Evolutionary conservation across 805 yeast species (phyloP), one percentile per base, ranked within the genome.

Genomic region (Wickerhamomyces strasburgensis): DNA sequence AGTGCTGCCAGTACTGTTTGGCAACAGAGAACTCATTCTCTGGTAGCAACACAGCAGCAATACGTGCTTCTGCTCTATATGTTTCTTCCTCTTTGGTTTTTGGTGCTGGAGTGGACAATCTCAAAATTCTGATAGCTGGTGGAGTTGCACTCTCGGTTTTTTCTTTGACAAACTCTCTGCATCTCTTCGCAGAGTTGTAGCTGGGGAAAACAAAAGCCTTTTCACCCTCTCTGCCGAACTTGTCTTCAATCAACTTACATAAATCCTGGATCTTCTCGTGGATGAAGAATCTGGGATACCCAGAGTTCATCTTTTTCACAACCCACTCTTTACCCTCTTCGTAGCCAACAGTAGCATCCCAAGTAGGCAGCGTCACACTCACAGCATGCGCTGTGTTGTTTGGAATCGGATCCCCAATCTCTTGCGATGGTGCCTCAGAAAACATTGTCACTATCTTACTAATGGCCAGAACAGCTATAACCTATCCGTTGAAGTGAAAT

Each of bases 1-100:
- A 68, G 54, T 89, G 96, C 58, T 90, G 97, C 98, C 98, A 93
- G 62, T 86, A 93, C 50, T 78, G 78, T 56, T 86, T 88, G 27
- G 93, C 89, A 4, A 84, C 58, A 44, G 68, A 78, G 40, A 71
- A 78, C 3, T 67, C 64, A 2, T 66, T 58, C 2, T 85, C 85
- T 52, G 83, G 84, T 43, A 93, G 80, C n/a, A 88, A 86, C 2
- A 54, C 49, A 15, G 78, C 83, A 0, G 89, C 82, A 37, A 90
- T 74, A 28, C 74, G 73, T 11, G 88, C 75, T 49, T 80, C 89
- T 19, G 78, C 65, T 40, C 77, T 70, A 43, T 70, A 70, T 2
- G 78, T 69, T 38, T 64, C 70, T 45, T 84, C 93, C 29, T 72
- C 78, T 14, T 70, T 74, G 14, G 62, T 67, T 29, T 64, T 58